Evolutionary conservation across 768 basidiomycete species (phyloP).

Genomic region (Hygrophoropsis aurantiaca): DNA sequence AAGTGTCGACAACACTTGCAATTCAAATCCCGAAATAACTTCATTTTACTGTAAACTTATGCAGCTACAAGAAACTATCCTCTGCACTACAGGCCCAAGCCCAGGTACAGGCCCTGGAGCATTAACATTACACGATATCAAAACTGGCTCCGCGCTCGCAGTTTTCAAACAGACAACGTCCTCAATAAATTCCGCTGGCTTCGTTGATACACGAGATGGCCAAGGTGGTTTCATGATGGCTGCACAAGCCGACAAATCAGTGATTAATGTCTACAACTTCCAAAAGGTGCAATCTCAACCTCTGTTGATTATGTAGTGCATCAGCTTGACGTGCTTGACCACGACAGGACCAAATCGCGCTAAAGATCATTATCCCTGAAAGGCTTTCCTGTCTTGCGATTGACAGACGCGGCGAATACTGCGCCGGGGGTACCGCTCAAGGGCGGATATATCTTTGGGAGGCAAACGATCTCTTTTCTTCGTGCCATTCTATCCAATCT

Average conservation of each 20-base stretch:
- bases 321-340: too few species aligned
- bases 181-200: constrained; percentile 60
- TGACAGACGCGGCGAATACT: constrained; percentile 71
- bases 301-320: not conserved
- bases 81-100: constrained; percentile 58
- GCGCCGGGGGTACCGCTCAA: constrained; percentile 84
- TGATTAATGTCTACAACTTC: constrained; percentile 88
- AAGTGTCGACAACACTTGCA: too few species aligned
- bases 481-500: constrained; percentile 3
- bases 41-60: constrained; percentile 30
- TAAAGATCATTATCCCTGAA: constrained; percentile 88
- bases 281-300: constrained; percentile 66
- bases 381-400: constrained; percentile 79
- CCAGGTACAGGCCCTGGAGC: constrained; percentile 54
- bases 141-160: constrained; percentile 71
- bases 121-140: constrained; percentile 78
- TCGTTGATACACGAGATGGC: constrained; percentile 64
- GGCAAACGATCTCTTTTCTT: constrained; percentile 47
- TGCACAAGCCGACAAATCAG: constrained; percentile 84
- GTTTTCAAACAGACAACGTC: constrained; percentile 88
- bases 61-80: constrained; percentile 66
- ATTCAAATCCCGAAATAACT: too few species aligned
- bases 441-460: constrained; percentile 97
- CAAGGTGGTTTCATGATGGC: constrained; percentile 85
- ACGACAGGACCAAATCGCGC: constrained; percentile 80